Evolutionary conservation across 768 basidiomycete genomes (phyloP).

Genomic region (Trametes coccinea): DNA sequence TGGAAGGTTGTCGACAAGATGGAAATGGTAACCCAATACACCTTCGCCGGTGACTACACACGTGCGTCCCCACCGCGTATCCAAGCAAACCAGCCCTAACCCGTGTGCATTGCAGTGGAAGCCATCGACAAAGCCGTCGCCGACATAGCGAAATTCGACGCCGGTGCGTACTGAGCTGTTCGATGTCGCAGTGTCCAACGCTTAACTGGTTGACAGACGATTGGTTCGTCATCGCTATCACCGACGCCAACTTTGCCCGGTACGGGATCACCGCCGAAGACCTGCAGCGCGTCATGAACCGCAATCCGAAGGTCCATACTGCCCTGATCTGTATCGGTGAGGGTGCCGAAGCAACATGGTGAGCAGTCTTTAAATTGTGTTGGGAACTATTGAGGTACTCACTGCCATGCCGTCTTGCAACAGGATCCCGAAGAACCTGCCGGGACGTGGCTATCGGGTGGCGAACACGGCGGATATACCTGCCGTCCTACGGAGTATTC

Average conservation of each 20-base stretch:
- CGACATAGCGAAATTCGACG: conserved; percentile 62
- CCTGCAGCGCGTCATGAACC: conserved; percentile 55
- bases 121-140: conserved; percentile 63
- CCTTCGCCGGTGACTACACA: conserved; percentile 68
- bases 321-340: conserved; percentile 71
- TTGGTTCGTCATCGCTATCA: conserved; percentile 71
- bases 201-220: conserved; percentile 46
- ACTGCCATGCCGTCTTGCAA: neutral
- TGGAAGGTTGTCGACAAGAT: conserved; percentile 74
- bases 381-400: neutral
- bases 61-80: conserved; percentile 35
- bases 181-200: neutral
- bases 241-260: conserved; percentile 68
- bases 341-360: conserved; percentile 66
- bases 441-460: conserved; percentile 60
- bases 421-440: conserved; percentile 65
- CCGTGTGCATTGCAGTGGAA: conserved; percentile 44
- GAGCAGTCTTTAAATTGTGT: conserved; percentile 10
- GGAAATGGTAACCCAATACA: conserved; percentile 66
- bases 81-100: too few species aligned
- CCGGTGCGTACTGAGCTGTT: conserved; percentile 39
- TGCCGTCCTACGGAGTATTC: conserved; percentile 58
- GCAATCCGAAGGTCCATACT: conserved; percentile 64
- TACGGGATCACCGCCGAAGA: conserved; percentile 64
- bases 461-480: conserved; percentile 65